Evolutionary conservation across 306 rosid species (phyloP), one percentile per base, ranked within the genome.

Genomic region (Corylus heterophylla): DNA sequence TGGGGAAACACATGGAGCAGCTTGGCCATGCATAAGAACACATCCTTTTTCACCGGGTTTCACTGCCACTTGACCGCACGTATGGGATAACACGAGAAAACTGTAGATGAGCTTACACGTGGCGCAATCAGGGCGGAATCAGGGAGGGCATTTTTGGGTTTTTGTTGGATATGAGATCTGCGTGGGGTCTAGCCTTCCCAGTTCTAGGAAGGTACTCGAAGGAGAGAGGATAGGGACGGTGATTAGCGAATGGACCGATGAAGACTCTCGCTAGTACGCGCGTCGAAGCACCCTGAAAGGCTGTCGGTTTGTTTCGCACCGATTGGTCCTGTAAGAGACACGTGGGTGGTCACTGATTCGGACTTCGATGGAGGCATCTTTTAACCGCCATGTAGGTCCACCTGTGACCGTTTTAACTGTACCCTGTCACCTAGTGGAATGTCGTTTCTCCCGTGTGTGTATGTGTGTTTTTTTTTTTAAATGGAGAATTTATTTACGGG

Each of bases 11-110:
- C 7, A 12, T 22, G 8, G 78, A 14, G 69, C n/a, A 76, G 74
- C 74, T 42, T 42, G 47, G 85, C 88, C 84, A 75, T 82, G 83
- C 86, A 81, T 74, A 68, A 54, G 37, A 0, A 7, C 3, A 7
- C 55, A 51, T 39, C 31, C 16, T 18, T n/a, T 20, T 0, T 31
- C 62, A n/a, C 62, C 29, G 62, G 0, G 54, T n/a, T 9, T 68
- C 29, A 29, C 1, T 2, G 27, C 35, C 35, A 10, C 51, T 69
- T 7, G 56, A 50, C 45, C 20, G 7, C 37, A 39, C 13, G 45
- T 27, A 35, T 4, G 61, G 37, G 48, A 12, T 11, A 39, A 44
- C 71, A 27, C 44, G 18, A 18, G 31, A 8, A 17, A 42, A 6
- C 0, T 3, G 14, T 0, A 2, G 25, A 6, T 2, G 12, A 8